Conservation (phyloP, 2,329 filamentous ascomycete genomes). For the Hypoxylon rubiginosum region DNA sequence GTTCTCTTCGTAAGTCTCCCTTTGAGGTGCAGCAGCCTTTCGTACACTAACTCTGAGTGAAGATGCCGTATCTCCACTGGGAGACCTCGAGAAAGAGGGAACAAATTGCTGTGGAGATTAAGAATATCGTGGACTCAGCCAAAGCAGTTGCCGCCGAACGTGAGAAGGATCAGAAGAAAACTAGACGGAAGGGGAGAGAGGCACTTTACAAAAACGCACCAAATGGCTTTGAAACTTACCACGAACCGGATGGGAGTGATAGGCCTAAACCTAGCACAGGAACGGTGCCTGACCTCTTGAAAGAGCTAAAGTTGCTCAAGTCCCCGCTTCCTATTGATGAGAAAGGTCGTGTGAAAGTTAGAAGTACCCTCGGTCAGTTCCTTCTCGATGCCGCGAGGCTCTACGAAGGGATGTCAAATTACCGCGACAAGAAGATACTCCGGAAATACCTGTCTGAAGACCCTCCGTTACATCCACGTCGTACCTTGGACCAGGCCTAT, state of each 20-base stretch:
- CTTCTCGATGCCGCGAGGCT: slow-evolving; percentile 54
- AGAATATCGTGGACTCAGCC: slow-evolving; percentile 10
- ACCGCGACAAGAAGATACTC: slow-evolving; percentile 54
- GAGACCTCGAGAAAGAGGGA: slow-evolving; percentile 54
- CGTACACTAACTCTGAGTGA: not conserved
- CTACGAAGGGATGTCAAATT: slow-evolving; percentile 55
- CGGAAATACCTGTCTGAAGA: slow-evolving; percentile 52
- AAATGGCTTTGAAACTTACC: not conserved
- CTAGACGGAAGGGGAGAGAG: slow-evolving; percentile 2
- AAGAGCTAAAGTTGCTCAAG: not conserved
- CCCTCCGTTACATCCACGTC: slow-evolving; percentile 58
- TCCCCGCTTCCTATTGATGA: slow-evolving; percentile 1
- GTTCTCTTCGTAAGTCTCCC: slow-evolving; percentile 43
- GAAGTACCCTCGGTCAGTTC: slow-evolving; percentile 46
- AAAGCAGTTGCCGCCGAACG: not conserved
- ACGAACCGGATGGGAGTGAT: too few relatives aligned
- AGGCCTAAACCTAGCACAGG: slow-evolving; percentile 1
- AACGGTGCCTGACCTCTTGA: slow-evolving; percentile 8
- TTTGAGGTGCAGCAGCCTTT: not conserved
- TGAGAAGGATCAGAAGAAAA: slow-evolving; percentile 1
- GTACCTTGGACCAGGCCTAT: slow-evolving; percentile 63
- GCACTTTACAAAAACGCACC: not conserved
- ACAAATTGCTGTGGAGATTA: slow-evolving; percentile 49
- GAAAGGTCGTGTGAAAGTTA: slow-evolving; percentile 20
- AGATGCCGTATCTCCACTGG: slow-evolving; percentile 61